Evolutionary conservation across 768 basidiomycete genomes (phyloP).

Genomic region (Termitomyces sp.): DNA sequence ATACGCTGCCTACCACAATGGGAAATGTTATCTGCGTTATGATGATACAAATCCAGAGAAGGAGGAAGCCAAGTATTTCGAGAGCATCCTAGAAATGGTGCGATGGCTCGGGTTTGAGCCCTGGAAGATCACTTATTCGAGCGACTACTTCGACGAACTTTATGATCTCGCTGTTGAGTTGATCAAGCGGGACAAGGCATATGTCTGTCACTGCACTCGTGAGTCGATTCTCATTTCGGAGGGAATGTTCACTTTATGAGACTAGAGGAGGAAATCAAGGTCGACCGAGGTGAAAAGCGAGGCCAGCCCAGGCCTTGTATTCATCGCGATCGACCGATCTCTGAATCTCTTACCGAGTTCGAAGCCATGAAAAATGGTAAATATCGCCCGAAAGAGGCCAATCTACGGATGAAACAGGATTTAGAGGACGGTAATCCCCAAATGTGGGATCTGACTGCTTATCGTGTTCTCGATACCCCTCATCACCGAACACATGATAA

Average conservation of each 20-base stretch:
- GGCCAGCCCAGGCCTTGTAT: conserved; percentile 77
- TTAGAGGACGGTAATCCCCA: conserved; percentile 89
- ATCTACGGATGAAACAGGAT: conserved; percentile 97
- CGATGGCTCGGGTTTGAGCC: conserved; percentile 98
- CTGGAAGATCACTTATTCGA: conserved; percentile 98
- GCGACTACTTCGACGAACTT: conserved; percentile 89
- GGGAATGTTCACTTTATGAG: background rate
- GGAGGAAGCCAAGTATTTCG: conserved; percentile 94
- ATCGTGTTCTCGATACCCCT: conserved; percentile 83
- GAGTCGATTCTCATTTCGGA: conserved; percentile 23
- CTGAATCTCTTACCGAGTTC: conserved; percentile 85
- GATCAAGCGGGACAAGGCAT: conserved; percentile 87
- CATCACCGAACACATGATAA: conserved; percentile 92
- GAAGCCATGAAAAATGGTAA: conserved; percentile 87
- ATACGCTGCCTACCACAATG: conserved; percentile 93
- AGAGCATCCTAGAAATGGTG: conserved; percentile 91
- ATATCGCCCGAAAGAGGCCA: conserved; percentile 89
- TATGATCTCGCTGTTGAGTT: conserved; percentile 85
- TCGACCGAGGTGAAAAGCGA: conserved; percentile 79
- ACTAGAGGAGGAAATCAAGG: conserved; percentile 88
- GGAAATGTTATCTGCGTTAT: conserved; percentile 89
- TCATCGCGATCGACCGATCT: conserved; percentile 83
- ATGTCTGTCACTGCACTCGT: conserved; percentile 97
- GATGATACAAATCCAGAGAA: conserved; percentile 99
- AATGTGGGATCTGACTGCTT: conserved; percentile 99